These are phyloP conservation scores for Candida taoyuanica DNA, from an alignment of 805 yeast genomes.

Conservation along the genomic window DNA sequence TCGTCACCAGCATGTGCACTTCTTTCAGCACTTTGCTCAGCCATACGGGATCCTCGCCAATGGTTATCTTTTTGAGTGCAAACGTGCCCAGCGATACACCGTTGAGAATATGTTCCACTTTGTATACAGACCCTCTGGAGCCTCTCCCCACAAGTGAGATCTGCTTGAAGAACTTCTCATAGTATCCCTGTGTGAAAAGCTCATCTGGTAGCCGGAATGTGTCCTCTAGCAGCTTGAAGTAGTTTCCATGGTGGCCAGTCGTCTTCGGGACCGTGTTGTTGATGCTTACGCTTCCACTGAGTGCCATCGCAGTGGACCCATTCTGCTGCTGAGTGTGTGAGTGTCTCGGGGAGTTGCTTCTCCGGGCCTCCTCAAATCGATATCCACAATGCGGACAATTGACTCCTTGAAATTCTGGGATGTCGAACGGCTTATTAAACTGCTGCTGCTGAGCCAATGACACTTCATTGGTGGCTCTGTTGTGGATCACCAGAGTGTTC, in stretches of 20 bases:
- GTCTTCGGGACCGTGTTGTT: no score
- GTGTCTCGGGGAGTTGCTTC: conserved; percentile 1
- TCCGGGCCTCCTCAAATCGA: conserved; percentile 1
- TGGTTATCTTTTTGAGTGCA: conserved; percentile 81
- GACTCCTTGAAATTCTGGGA: not conserved
- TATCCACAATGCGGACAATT: conserved; percentile 19
- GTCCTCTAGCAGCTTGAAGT: conserved; percentile 22
- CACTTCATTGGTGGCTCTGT: conserved; percentile 15
- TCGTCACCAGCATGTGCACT: conserved; percentile 59
- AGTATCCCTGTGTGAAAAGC: conserved; percentile 80
- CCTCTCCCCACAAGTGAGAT: conserved; percentile 70
- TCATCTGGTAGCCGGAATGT: conserved; percentile 37
- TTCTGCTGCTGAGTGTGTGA: not conserved
- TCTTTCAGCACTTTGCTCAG: conserved; percentile 69
- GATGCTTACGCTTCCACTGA: no score
- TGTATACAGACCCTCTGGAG: conserved; percentile 77
- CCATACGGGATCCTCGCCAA: conserved; percentile 71
- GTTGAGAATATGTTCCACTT: conserved; percentile 78
- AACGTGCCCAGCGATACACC: conserved; percentile 69
- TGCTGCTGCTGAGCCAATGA: conserved; percentile 8
- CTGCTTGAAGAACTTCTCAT: conserved; percentile 61
- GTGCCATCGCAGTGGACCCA: not conserved
- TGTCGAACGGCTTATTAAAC: not conserved
- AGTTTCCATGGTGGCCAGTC: conserved; percentile 12
- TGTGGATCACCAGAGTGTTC: conserved; percentile 14